Base-by-base conservation (phyloP, 2,329 filamentous ascomycete genomes). In the Rhynchosporium graminicola region DNA sequence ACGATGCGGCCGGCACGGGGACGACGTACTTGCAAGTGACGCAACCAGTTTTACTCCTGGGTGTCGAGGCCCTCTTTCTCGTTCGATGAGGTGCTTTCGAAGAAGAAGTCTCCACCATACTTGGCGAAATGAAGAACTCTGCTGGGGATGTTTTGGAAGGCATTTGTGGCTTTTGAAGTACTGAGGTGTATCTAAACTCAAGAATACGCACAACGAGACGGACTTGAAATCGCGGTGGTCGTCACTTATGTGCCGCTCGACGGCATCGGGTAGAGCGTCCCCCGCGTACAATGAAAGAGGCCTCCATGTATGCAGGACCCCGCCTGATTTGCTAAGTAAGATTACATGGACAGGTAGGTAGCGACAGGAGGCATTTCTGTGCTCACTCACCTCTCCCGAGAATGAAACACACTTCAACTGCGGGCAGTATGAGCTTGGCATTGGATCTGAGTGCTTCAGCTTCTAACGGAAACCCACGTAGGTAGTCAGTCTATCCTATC, bases 11-110 rank as follows among this genome's bases (percentile, higher is more conserved):
- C 85, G 66, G 42, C 64, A 64, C 62, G 63, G 28, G 51, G 59
- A 40, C 38, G 54, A 79, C 84, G 70, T 79, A 87, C 85, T 88
- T 88, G 85, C 85, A 88, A 74, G 84, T 87, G 69, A 79, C 79
- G 74, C 86, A 88, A 38, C 85, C 85, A 1, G 84, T 87, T 75
- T 66, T 70, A 42, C 64, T 66, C 50, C 67, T 57, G n/a, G 67
- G 68, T 7, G 67, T 67, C 6, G 66, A 67, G 2, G 64, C 59
- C 52, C 64, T 46, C 52, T 63, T 67, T 38, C 59, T 61, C 4
- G 40, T 31, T 28, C 33, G 36, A 42, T 42, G 51, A 29, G 26
- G 45, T 3, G 46, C 10, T 31, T 51, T 59, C 5, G 33, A 9
- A 50, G 57, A 57, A 10, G 46, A 52, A 40, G 59, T 56, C 51